Base-by-base conservation (phyloP, 495 filamentous ascomycete species). In the Neurospora pannonica region DNA sequence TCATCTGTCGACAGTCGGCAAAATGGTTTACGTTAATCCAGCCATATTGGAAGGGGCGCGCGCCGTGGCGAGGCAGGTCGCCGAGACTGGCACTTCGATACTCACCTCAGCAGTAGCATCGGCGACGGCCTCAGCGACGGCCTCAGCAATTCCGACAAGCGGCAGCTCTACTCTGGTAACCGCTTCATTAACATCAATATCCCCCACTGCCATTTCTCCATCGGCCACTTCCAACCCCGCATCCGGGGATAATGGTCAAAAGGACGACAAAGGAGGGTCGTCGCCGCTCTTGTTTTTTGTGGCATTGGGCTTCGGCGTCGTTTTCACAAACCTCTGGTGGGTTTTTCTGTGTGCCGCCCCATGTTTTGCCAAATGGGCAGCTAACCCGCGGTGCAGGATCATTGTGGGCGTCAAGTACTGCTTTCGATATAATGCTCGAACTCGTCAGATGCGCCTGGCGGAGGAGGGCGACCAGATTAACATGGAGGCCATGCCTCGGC, bases 401-500 rank as follows among this genome's bases (percentile, higher is more conserved):
- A 99, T 99, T 78, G 96, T 99, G 76, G 96, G 96, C 46, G 96
- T 99, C 71, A 99, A 99, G 83, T 99, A 99, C 83, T 99, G 96
- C 83, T 99, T 99, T 82, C 89, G 96, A 71, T 98, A 99, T 81
- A 99, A 98, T 81, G 94, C 97, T 75, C 90, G 96, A 37, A 97
- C 97, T 81, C 92, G 96, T 38, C 89, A 90, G 69, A 83, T 92
- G 74, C 90, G 92, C 71, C 87, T 91, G 75, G 91, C 91, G 75
- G 95, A 97, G 77, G 92, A 95, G 77, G 94, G 91, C 75, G 97
- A 98, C 54, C 92, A 93, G 2, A 97, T 96, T 76, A 93, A 94
- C 79, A 84, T 97, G 74, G 87, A 92, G 72, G 85, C 89, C 73
- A 92, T 98, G 88, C 92, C 93, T 72, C 87, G 92, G 43, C 85